Evolutionary conservation across 106 monocot genomes (phyloP).

Genomic region (Gastrodia elata): DNA sequence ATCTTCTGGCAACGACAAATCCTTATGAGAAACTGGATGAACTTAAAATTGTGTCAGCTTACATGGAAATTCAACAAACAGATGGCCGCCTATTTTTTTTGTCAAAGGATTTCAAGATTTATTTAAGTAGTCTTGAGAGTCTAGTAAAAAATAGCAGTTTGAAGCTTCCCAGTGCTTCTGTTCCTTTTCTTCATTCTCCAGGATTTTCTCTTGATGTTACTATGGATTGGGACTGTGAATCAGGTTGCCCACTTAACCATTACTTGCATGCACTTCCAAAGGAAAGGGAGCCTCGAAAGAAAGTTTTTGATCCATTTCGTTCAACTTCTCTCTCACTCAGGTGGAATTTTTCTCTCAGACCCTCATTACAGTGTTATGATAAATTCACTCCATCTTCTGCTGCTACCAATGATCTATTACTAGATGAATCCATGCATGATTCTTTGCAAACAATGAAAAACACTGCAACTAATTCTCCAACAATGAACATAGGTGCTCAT

Average conservation of each 20-base stretch:
- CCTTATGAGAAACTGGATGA: conserved; percentile 84
- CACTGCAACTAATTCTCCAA: conserved; percentile 39
- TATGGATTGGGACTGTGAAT: conserved; percentile 95
- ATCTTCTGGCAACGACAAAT: conserved; percentile 65
- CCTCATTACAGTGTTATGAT: conserved; percentile 21
- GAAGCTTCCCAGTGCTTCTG: conserved; percentile 35
- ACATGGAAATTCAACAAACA: conserved; percentile 76
- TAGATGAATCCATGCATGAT: conserved; percentile 15
- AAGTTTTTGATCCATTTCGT: conserved; percentile 86
- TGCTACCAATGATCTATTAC: conserved; percentile 6
- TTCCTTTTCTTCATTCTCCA: conserved; percentile 62
- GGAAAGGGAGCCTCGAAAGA: conserved; percentile 67
- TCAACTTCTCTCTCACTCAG: conserved; percentile 84
- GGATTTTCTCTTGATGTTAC: conserved; percentile 67
- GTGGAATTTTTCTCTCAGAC: conserved; percentile 72
- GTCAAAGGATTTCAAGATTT: conserved; percentile 60
- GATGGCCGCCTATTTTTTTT: conserved; percentile 75
- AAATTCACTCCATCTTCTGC: conserved; percentile 9
- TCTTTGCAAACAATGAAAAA: conserved; percentile 19
- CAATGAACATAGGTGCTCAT: conserved; percentile 71
- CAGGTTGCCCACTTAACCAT: conserved; percentile 84
- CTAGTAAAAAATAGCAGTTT: conserved; percentile 58
- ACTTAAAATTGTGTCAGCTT: conserved; percentile 58
- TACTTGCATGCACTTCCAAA: conserved; percentile 80
- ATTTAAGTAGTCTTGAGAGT: conserved; percentile 64